Percentiles rank a stretch among this genome's conserved stretches.
These are phyloP conservation scores for Pseudogymnoascus sp. DNA, from an alignment of 2,329 filamentous ascomycete species.

Conservation along the genomic window DNA sequence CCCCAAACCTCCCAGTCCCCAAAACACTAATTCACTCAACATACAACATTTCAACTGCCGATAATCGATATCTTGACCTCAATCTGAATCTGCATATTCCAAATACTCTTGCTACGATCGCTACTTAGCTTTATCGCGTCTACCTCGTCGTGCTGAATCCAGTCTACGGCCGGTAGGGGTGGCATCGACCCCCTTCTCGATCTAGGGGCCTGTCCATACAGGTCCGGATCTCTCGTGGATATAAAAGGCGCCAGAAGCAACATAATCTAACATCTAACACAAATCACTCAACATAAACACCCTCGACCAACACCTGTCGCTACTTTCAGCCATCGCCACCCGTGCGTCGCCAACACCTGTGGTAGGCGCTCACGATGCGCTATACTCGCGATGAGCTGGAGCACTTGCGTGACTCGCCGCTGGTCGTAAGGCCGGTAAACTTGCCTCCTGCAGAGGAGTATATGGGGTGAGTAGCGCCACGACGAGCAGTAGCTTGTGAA, in stretches of 20 bases:
- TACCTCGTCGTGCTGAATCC: neutral
- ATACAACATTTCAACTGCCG: slow-evolving; percentile 1
- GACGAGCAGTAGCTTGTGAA: neutral
- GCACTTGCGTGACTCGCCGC: slow-evolving; percentile 68
- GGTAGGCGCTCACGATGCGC: slow-evolving; percentile 25
- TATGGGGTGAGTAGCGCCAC: slow-evolving; percentile 64
- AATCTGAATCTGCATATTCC: neutral
- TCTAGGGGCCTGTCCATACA: neutral
- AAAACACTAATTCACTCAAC: slow-evolving; percentile 2
- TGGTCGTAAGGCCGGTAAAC: slow-evolving; percentile 70
- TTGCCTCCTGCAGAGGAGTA: slow-evolving; percentile 85
- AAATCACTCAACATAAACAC: neutral
- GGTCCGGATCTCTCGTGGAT: neutral
- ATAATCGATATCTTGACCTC: slow-evolving; percentile 3
- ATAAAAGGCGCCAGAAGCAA: neutral
- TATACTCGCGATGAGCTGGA: slow-evolving; percentile 73
- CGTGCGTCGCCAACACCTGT: neutral
- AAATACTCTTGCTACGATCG: neutral
- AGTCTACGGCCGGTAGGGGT: neutral
- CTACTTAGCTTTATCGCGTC: neutral
- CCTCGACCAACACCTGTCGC: neutral
- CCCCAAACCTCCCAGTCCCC: neutral
- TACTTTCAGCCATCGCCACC: neutral
- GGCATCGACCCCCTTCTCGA: slow-evolving; percentile 4
- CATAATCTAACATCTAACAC: neutral